A percentile compares a stretch with the other conserved stretches of the same genome.
Conservation (phyloP, 495 filamentous ascomycete genomes). For the Hyaloscypha bicolor region DNA sequence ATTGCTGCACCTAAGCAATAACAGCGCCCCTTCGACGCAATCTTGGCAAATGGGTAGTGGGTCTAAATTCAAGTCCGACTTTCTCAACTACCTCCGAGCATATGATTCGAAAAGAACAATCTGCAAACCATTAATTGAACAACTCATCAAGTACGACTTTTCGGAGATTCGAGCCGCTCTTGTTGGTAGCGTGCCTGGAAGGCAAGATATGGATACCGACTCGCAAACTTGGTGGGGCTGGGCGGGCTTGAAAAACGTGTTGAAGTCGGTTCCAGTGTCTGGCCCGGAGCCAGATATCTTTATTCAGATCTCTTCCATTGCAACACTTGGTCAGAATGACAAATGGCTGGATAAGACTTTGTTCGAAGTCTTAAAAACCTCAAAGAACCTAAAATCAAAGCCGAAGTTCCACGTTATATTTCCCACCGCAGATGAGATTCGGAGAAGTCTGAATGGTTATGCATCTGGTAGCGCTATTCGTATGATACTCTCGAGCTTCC, state of each 20-base stretch:
- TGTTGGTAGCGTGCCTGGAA: slow-evolving; percentile 75
- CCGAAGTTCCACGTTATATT: slow-evolving; percentile 67
- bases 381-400: slow-evolving; percentile 37
- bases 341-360: slow-evolving; percentile 74
- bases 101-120: slow-evolving; percentile 62
- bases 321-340: slow-evolving; percentile 72
- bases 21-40: not conserved
- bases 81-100: slow-evolving; percentile 70
- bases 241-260: slow-evolving; percentile 62
- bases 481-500: not conserved
- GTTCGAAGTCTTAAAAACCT: slow-evolving; percentile 41
- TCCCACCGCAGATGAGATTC: slow-evolving; percentile 77
- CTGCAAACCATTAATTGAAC: slow-evolving; percentile 50
- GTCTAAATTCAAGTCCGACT: slow-evolving; percentile 70
- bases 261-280: slow-evolving; percentile 53
- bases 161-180: slow-evolving; percentile 68
- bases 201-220: slow-evolving; percentile 51
- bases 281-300: slow-evolving; percentile 58
- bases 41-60: slow-evolving; percentile 57
- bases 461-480: slow-evolving; percentile 75
- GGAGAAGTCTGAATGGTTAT: slow-evolving; percentile 80
- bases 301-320: slow-evolving; percentile 81
- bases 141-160: slow-evolving; percentile 71
- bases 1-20: slow-evolving; percentile 53
- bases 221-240: slow-evolving; percentile 70